phyloP scores from a whole-genome alignment of 1,284 basidiomycete genomes.

The Leccinum pachyderme region DNA sequence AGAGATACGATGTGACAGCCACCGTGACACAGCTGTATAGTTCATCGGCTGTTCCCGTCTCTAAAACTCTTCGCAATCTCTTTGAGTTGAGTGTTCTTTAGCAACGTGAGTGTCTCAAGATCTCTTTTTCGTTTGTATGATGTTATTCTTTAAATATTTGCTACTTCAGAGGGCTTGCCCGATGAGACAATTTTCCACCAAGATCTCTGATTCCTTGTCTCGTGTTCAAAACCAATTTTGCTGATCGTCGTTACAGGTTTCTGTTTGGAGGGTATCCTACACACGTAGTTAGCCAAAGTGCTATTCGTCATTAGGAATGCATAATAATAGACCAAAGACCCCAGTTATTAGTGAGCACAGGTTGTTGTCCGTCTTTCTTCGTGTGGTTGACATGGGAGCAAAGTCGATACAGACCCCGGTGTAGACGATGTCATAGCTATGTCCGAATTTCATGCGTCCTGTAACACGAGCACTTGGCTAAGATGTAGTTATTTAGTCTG shows the following conservation, averaged over 20 bases:
- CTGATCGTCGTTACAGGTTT: constrained; percentile 11
- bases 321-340: constrained; percentile 20
- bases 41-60: constrained; percentile 36
- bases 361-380: background rate
- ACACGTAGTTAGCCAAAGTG: background rate
- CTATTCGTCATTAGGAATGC: background rate
- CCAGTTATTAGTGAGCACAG: constrained; percentile 58
- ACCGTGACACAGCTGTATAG: constrained; percentile 54
- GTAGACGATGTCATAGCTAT: constrained; percentile 89
- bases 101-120: constrained; percentile 19
- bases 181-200: constrained; percentile 77
- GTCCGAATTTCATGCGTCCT: constrained; percentile 22
- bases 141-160: constrained; percentile 67
- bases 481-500: constrained; percentile 40
- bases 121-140: constrained; percentile 36
- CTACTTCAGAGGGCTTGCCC: constrained; percentile 78
- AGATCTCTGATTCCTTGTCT: constrained; percentile 68
- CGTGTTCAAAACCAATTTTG: background rate
- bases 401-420: constrained; percentile 85
- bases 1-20: constrained; percentile 50
- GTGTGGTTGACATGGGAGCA: constrained; percentile 7
- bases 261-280: background rate
- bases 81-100: background rate
- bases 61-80: background rate
- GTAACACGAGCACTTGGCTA: constrained; percentile 9